A percentile compares a stretch with the other conserved stretches of the same genome.
Evolutionary conservation across 331 rosid genomes (phyloP).

Genomic region (Quercus phellos): DNA sequence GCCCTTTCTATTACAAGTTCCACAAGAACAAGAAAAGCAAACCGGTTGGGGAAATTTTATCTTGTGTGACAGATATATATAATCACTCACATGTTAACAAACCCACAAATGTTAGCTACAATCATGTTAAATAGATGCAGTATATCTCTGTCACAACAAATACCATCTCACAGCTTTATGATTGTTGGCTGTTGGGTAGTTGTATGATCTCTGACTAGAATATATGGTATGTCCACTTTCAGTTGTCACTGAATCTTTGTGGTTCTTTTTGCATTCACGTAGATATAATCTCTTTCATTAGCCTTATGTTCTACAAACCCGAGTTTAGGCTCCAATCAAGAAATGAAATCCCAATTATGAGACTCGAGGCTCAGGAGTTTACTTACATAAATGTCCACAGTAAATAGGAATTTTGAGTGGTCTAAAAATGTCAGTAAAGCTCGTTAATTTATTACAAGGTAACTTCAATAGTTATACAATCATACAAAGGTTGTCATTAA

Average conservation of each 20-base stretch:
- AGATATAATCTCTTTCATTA: conserved; percentile 46
- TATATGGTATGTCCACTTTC: conserved; percentile 27
- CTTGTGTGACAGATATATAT: too few species aligned
- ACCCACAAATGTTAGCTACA: too few species aligned
- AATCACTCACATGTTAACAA: too few species aligned
- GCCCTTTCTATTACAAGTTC: conserved; percentile 95
- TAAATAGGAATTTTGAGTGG: conserved; percentile 81
- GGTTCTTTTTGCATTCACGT: conserved; percentile 35
- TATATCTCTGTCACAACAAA: too few species aligned
- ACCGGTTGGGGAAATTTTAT: conserved; percentile 45
- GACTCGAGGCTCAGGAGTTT: conserved; percentile 67
- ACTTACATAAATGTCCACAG: conserved; percentile 83
- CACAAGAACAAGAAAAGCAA: conserved; percentile 84
- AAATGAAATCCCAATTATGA: conserved; percentile 77
- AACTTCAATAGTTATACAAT: not conserved
- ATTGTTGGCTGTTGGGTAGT: conserved; percentile 22
- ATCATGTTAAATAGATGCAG: too few species aligned
- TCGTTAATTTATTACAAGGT: conserved; percentile 9
- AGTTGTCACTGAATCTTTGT: conserved; percentile 11
- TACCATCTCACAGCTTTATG: too few species aligned
- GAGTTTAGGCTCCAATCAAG: conserved; percentile 70
- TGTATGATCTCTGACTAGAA: conserved; percentile 19
- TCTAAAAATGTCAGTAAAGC: conserved; percentile 36
- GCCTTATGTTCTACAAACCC: conserved; percentile 68
- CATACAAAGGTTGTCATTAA: too few species aligned